A percentile compares a stretch with the other conserved stretches of the same genome.
phyloP scores from a whole-genome alignment of 2,329 filamentous ascomycete species.

The Rutstroemia sp. region DNA sequence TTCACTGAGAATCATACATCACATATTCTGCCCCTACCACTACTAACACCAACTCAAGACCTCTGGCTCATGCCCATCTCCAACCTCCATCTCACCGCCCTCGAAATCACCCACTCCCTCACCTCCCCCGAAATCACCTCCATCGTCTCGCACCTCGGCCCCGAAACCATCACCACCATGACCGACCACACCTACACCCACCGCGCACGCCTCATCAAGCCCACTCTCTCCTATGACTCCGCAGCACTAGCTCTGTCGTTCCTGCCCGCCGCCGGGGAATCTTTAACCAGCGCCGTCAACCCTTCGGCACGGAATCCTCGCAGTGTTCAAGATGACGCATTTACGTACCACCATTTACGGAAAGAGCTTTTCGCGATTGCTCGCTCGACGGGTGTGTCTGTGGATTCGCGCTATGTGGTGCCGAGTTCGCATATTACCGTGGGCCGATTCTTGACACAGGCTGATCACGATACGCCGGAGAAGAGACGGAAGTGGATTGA shows the following conservation, averaged over 20 bases:
- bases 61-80: conserved; percentile 81
- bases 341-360: conserved; percentile 87
- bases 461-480: conserved; percentile 50
- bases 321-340: conserved; percentile 49
- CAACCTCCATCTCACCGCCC: conserved; percentile 74
- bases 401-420: conserved; percentile 77
- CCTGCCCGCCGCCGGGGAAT: conserved; percentile 66
- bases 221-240: conserved; percentile 75
- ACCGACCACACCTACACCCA: conserved; percentile 59
- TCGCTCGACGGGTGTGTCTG: conserved; percentile 53
- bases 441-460: conserved; percentile 65
- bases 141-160: conserved; percentile 51
- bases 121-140: conserved; percentile 59
- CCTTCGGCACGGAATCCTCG: conserved; percentile 17
- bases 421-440: conserved; percentile 88
- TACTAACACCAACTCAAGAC: conserved; percentile 37
- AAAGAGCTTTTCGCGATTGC: conserved; percentile 64
- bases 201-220: conserved; percentile 71
- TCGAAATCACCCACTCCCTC: conserved; percentile 78
- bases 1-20: too few relatives aligned
- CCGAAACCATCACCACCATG: conserved; percentile 47
- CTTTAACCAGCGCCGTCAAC: conserved; percentile 16
- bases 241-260: conserved; percentile 83
- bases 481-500: conserved; percentile 54
- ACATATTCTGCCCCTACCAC: not conserved